Base-by-base conservation (phyloP, 2,329 filamentous ascomycete species). In the Neofusicoccum ribis region DNA sequence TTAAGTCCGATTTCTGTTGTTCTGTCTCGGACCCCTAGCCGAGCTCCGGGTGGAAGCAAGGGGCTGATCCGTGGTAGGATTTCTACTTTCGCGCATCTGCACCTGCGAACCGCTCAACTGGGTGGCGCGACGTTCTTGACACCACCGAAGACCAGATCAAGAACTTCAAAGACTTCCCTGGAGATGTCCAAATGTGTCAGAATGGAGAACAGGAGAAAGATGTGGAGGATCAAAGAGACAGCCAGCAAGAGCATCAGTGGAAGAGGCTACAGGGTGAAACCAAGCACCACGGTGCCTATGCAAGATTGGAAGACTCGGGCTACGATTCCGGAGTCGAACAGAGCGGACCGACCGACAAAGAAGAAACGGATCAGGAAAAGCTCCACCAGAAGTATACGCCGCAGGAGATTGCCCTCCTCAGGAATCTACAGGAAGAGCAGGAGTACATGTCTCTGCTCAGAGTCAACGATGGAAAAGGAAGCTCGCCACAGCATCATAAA, bases 71-170 rank as follows among this genome's bases (percentile, higher is more conserved):
- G 73, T 12, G 1, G 51, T 61, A 82, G 71, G 78, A 84, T 65
- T 78, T 82, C 47, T 79, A 82, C 69, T 31, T 31, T 31, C 27
- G 27, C 27, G 27, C 27, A 31, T 7, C 27, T 31, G 27, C 27
- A 7, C 27, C 27, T 31, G 76, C 81, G 17, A 77, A 81, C 37
- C 78, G 79, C 62, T 80, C 81, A 3, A 60, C 77, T 4, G 80
- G 81, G 7, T 85, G 83, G 83, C 74, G 83, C 41, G 84, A 81
- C 68, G 80, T 84, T 11, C 72, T 85, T 0, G 74, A 84, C 41
- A 76, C 77, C 9, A 81, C 81, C 0, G 83, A 85, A 65, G 77
- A 82, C 59, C 82, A 78, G 72, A 75, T 85, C 64, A 85, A 83
- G 70, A 77, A 81, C 43, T 69, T 77, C 7, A 75, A 85, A 66